These are phyloP conservation scores for Obba rivulosa DNA, from an alignment of 768 basidiomycete genomes.

Conservation along the genomic window DNA sequence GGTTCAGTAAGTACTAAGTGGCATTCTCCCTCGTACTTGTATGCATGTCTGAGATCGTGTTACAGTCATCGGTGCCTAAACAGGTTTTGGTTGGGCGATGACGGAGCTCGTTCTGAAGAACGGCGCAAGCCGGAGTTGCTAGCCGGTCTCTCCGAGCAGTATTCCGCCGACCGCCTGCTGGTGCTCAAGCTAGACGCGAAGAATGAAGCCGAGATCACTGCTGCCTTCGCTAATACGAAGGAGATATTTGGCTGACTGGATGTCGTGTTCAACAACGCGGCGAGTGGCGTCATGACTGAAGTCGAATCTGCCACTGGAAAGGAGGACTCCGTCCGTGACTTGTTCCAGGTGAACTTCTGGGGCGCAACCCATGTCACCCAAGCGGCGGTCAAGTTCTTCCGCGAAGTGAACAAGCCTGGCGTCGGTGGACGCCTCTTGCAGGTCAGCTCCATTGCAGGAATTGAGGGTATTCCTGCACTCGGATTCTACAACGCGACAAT, in stretches of 20 bases:
- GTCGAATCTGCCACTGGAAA: slow-evolving; percentile 14
- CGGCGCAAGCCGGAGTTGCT: slow-evolving; percentile 22
- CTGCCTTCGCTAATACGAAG: slow-evolving; percentile 13
- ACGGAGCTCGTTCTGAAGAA: slow-evolving; percentile 14
- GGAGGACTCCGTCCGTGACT: slow-evolving; percentile 9
- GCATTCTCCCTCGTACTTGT: background rate
- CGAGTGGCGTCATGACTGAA: slow-evolving; percentile 9
- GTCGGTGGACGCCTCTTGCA: slow-evolving; percentile 32
- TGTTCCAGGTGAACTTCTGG: too few species aligned
- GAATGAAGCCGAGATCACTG: slow-evolving; percentile 7
- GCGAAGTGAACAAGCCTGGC: slow-evolving; percentile 30
- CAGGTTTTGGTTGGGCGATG: too few species aligned
- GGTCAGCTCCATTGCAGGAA: slow-evolving; percentile 27
- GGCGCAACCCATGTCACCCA: too few species aligned
- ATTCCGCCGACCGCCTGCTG: slow-evolving; percentile 10
- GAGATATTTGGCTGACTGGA: slow-evolving; percentile 16
- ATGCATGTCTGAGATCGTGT: background rate
- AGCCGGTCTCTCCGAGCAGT: slow-evolving; percentile 12
- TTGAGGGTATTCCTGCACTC: slow-evolving; percentile 12
- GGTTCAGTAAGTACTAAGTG: slow-evolving; percentile 6
- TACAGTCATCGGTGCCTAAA: slow-evolving; percentile 20
- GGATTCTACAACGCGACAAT: slow-evolving; percentile 23
- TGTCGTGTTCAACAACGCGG: slow-evolving; percentile 24
- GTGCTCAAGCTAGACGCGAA: slow-evolving; percentile 19
- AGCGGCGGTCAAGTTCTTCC: too few species aligned